A percentile compares a stretch with the other conserved stretches of the same genome.
Conservation (phyloP, 176 grass and related monocot species). For the Miscanthus lutarioriparius region DNA sequence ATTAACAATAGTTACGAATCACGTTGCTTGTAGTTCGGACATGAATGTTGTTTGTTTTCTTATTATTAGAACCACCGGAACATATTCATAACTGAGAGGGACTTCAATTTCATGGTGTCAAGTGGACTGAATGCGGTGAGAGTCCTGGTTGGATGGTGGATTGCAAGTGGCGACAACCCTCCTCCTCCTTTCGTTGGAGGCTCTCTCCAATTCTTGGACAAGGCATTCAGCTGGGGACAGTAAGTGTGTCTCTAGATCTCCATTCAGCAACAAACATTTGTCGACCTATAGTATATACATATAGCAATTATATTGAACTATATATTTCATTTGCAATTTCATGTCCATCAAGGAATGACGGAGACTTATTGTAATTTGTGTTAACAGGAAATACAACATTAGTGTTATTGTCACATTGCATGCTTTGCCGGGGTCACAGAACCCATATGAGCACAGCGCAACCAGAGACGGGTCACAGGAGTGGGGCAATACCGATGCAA, state of each 20-base stretch:
- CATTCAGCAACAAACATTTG: not conserved
- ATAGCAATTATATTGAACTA: too few relatives aligned
- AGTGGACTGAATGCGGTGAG: constrained; percentile 41
- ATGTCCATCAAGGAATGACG: not conserved
- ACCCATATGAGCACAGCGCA: constrained; percentile 43
- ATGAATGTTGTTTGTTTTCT: not conserved
- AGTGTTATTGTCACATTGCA: constrained; percentile 51
- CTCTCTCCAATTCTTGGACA: constrained; percentile 46
- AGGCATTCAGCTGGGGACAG: constrained; percentile 61
- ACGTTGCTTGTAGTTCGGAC: not conserved
- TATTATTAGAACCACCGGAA: constrained; percentile 56
- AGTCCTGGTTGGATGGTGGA: constrained; percentile 68
- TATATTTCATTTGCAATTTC: not conserved
- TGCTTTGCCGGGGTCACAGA: constrained; percentile 49
- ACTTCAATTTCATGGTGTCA: constrained; percentile 41
- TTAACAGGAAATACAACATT: constrained; percentile 30
- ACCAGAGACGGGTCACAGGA: constrained; percentile 39
- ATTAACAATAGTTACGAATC: not conserved
- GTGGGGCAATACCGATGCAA: constrained; percentile 45
- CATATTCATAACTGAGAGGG: constrained; percentile 41
- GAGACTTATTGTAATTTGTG: not conserved
- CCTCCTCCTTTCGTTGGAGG: constrained; percentile 60
- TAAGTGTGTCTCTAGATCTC: not conserved
- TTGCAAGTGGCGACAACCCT: constrained; percentile 49
- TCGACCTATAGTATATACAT: too few relatives aligned